Conservation (phyloP, 495 filamentous ascomycete species). For the Lepidopterella palustris region DNA sequence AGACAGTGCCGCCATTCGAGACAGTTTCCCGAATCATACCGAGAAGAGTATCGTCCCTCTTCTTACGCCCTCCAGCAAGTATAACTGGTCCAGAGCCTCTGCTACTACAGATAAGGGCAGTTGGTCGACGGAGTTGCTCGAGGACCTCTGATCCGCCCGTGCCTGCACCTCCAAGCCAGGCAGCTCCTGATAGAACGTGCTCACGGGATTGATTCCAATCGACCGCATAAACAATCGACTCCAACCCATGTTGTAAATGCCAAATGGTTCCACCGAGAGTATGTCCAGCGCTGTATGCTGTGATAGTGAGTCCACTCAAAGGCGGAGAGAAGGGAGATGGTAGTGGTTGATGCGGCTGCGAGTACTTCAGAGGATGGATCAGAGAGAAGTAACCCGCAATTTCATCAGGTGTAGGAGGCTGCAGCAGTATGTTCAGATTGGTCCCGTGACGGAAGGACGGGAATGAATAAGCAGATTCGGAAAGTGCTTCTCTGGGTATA, state of each 20-base stretch:
- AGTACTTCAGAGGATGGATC: conserved; percentile 95
- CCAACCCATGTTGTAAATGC: conserved; percentile 95
- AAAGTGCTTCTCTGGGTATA: conserved; percentile 60
- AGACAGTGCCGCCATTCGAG: conserved; percentile 77
- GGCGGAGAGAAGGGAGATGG: conserved; percentile 82
- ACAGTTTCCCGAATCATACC: conserved; percentile 72
- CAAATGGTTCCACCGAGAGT: conserved; percentile 96
- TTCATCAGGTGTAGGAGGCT: conserved; percentile 75
- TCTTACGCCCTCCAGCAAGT: conserved; percentile 62
- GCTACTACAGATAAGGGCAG: conserved; percentile 84
- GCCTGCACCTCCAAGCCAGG: conserved; percentile 80
- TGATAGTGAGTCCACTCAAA: conserved; percentile 86
- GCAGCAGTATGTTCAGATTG: conserved; percentile 58
- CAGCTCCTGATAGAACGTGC: conserved; percentile 85
- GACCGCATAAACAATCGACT: conserved; percentile 94
- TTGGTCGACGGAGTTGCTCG: conserved; percentile 86
- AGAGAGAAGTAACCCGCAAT: conserved; percentile 85
- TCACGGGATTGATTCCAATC: conserved; percentile 96
- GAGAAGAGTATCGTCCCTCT: conserved; percentile 77
- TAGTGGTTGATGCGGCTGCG: conserved; percentile 83
- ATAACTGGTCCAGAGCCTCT: conserved; percentile 68
- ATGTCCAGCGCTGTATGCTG: conserved; percentile 93
- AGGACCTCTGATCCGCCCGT: conserved; percentile 82
- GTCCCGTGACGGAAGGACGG: conserved; percentile 16
- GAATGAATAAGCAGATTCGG: conserved; percentile 54